A percentile compares a stretch with the other conserved stretches of the same genome.
These are phyloP conservation scores for Musa beccarii DNA, from an alignment of 176 grass and related monocot genomes.

Conservation along the genomic window DNA sequence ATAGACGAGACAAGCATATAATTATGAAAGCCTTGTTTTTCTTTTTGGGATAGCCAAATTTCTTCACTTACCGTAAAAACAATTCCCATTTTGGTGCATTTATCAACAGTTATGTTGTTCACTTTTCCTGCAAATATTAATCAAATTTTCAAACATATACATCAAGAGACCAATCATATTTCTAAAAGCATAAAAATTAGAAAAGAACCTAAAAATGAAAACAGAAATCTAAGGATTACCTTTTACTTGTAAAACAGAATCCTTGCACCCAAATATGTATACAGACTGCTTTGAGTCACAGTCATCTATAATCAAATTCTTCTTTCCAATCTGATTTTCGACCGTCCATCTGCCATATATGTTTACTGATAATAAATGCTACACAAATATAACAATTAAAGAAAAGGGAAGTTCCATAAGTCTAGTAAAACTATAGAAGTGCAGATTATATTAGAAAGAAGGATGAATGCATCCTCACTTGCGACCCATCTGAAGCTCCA, in stretches of 20 bases:
- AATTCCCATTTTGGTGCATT: slow-evolving; percentile 83
- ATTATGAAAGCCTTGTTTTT: background rate
- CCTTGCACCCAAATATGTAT: slow-evolving; percentile 89
- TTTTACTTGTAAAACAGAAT: slow-evolving; percentile 95
- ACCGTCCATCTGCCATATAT: slow-evolving; percentile 59
- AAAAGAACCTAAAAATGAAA: slow-evolving; percentile 1
- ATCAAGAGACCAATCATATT: background rate
- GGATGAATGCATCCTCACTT: slow-evolving; percentile 39
- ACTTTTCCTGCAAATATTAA: slow-evolving; percentile 75
- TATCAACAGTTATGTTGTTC: slow-evolving; percentile 96
- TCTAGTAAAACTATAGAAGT: slow-evolving; percentile 7
- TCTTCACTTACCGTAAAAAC: slow-evolving; percentile 61
- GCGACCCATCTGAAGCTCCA: slow-evolving; percentile 98
- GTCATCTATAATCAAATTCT: slow-evolving; percentile 73
- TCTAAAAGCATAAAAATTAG: slow-evolving; percentile 5
- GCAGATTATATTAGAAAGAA: background rate
- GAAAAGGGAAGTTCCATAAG: slow-evolving; percentile 2
- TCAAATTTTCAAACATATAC: slow-evolving; percentile 54
- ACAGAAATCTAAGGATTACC: slow-evolving; percentile 39
- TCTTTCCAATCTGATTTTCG: slow-evolving; percentile 89
- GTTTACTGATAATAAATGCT: background rate
- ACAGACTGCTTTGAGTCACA: slow-evolving; percentile 91
- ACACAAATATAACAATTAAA: slow-evolving; percentile 1
- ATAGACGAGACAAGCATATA: too few relatives aligned
- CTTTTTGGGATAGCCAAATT: background rate